Evolutionary conservation across 768 basidiomycete genomes (phyloP), one percentile per base, ranked within the genome.

Genomic region (Agaricus blazei): DNA sequence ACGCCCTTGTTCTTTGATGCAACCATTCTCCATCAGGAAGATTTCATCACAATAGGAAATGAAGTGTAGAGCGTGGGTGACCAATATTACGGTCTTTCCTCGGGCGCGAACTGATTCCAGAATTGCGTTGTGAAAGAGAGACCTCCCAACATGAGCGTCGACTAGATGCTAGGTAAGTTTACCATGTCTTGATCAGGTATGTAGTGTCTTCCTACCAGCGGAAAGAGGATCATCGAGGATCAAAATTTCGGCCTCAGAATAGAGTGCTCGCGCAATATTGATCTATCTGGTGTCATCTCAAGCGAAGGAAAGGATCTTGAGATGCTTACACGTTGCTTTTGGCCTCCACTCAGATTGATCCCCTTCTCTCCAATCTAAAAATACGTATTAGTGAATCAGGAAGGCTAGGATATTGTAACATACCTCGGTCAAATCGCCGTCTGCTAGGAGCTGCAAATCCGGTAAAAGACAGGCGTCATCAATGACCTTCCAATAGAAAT

Each of bases 1-100:
- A 0, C 82, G 80, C 3, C 92, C 92, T 23, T 77, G 81, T 67
- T 93, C 91, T 11, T 78, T 76, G 58, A 95, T 81, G 31, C 70
- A 73, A 9, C 93, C 92, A 56, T 88, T 81, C 27, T 78, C 76
- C 54, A 95, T 67, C 26, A 83, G 83, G 67, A 85, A 83, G 62
- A 95, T 86, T 63, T 88, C 87, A 68, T 93, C 90, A 46, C 88
- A 88, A 51, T 85, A 72, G 0, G 88, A 84, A 11, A 95, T 75
- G 72, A 93, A 87, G 69, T 95, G 90, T 14, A 94, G 73, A 1
- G 88, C 90, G 66, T 93, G 90, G 0, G 93, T 95, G 36, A 93
- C 90, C 56, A 95, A 80, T 47, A 95, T 76, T 26, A 88, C 79
- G 2, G 92, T 91, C 66, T 89, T 90, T 45, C 77, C 80, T 19